Base-by-base conservation (phyloP, 768 basidiomycete genomes). In the Cyclocybe aegerita region DNA sequence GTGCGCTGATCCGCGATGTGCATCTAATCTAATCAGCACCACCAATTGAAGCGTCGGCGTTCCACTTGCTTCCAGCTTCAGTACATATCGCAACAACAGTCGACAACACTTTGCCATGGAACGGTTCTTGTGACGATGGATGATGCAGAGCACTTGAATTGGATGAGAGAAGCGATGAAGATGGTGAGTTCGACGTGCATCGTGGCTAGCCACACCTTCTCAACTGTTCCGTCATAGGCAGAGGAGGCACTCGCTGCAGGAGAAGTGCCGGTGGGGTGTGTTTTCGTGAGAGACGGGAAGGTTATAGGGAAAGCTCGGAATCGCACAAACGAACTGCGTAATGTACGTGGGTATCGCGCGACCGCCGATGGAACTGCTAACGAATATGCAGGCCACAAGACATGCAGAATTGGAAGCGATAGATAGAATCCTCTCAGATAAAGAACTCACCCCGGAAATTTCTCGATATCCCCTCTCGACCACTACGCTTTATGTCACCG, bases 401-500 rank as follows among this genome's bases (percentile, higher is more conserved):
- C 97, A 99, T 61, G 96, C 97, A 34, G 97, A 99, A 69, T 83
- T 99, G 16, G 97, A 97, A 67, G 95, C 96, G 1, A 93, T 98
- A 59, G 93, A 97, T 64, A 76, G 77, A 60, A 92, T 99, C 57
- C 72, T 98, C 9, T 73, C 83, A 0, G 78, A 87, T 63, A 69
- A 70, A 46, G 46, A 61, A 11, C 77, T 88, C 55, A 87, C 88
- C 7, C 80, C 82, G 16, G 61, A 66, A 32, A 53, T 65, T n/a
- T 45, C 67, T 0, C 60, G 66, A 39, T 82, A 90, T 51, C 90
- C 91, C 4, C 78, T 99, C 12, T 76, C 78, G 0, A 75, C 81
- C 8, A 95, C 92, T 15, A 90, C 83, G 2, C 82, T 98, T 29
- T 99, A 98, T 66, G 97, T 98, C 45, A 99, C 97, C 4, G 97